Conservation (phyloP, 805 yeast genomes). For the Kazachstania africana region DNA sequence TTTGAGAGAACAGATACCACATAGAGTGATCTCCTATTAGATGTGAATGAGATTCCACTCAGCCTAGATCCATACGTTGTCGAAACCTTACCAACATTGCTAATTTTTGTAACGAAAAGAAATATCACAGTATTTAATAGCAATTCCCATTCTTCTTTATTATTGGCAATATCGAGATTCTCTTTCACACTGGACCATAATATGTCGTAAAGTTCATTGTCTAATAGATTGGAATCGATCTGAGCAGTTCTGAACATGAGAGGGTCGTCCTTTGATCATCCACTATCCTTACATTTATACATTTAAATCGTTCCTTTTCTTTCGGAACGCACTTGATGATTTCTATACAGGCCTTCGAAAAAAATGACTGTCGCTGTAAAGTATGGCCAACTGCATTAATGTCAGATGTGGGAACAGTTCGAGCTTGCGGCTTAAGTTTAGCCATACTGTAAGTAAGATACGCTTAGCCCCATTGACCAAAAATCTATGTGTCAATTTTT, state of each 20-base stretch:
- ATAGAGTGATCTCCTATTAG: slow-evolving; percentile 8
- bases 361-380: too few relatives aligned
- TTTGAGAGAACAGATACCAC: slow-evolving; percentile 7
- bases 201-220: slow-evolving; percentile 9
- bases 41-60: slow-evolving; percentile 10
- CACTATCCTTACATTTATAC: too few relatives aligned
- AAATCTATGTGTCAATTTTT: too few relatives aligned
- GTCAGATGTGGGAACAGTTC: too few relatives aligned
- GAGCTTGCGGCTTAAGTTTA: too few relatives aligned
- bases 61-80: slow-evolving; percentile 7
- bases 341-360: too few relatives aligned
- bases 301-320: too few relatives aligned
- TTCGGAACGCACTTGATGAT: too few relatives aligned
- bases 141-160: slow-evolving; percentile 12
- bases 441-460: too few relatives aligned
- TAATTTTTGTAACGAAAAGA: slow-evolving; percentile 7
- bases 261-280: too few relatives aligned
- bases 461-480: too few relatives aligned
- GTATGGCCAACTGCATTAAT: too few relatives aligned
- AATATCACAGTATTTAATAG: slow-evolving; percentile 13
- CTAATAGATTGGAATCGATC: slow-evolving; percentile 14
- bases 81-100: not conserved
- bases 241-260: slow-evolving; percentile 17
- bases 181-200: slow-evolving; percentile 10
- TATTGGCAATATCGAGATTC: slow-evolving; percentile 1